Percentiles rank a stretch among this genome's conserved stretches.
Evolutionary conservation across 2,329 filamentous ascomycete species (phyloP).

Genomic region (Xylaria sp.): DNA sequence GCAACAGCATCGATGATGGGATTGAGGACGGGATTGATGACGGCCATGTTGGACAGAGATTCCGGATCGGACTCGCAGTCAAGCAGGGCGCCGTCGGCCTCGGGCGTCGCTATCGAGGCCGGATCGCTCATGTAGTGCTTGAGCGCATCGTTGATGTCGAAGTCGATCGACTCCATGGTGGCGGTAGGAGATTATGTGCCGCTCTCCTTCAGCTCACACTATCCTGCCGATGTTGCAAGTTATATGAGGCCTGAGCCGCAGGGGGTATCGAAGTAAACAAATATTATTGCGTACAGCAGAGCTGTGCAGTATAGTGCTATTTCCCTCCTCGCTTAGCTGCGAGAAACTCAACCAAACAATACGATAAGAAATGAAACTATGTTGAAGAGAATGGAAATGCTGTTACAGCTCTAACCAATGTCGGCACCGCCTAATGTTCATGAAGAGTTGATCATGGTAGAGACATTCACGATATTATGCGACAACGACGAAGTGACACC

Average conservation of each 20-base stretch:
- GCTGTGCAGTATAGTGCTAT: neutral
- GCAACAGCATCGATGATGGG: conserved; percentile 92
- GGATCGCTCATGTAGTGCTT: conserved; percentile 98
- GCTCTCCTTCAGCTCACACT: neutral
- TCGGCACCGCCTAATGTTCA: neutral
- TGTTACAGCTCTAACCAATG: neutral
- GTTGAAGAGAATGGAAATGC: neutral
- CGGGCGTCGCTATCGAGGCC: conserved; percentile 80
- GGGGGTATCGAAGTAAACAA: conserved; percentile 8
- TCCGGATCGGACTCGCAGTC: conserved; percentile 96
- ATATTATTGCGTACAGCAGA: neutral
- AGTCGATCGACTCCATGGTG: conserved; percentile 79
- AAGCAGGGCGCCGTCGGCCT: conserved; percentile 83
- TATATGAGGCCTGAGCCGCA: neutral
- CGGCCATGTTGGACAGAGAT: conserved; percentile 72
- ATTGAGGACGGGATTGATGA: conserved; percentile 88
- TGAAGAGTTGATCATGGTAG: neutral
- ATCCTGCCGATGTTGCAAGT: neutral
- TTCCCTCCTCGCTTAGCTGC: neutral
- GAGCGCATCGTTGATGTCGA: conserved; percentile 96
- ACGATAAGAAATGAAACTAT: neutral
- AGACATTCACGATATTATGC: conserved; percentile 15
- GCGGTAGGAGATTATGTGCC: neutral
- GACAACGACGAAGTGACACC: conserved; percentile 12
- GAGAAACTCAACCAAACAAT: conserved; percentile 5